Base-by-base conservation (phyloP, 371 early-diverging fungal genomes). In the Syncephalastrum monosporum region DNA sequence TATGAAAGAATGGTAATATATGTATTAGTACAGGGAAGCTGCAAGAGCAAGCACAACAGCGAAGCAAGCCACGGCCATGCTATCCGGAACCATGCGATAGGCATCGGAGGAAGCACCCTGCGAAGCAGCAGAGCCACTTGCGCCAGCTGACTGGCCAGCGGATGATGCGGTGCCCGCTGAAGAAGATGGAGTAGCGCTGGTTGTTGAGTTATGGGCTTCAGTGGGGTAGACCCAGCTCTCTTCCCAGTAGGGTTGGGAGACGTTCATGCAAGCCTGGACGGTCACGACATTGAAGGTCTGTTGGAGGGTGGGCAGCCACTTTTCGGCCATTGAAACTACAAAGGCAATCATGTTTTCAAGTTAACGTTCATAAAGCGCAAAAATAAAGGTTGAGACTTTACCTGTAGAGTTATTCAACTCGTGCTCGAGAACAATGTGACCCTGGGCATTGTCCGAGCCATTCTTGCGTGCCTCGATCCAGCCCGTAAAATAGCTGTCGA, bases 181-280 rank as follows among this genome's bases (percentile, higher is more conserved):
- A 16, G 63, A 13, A 17, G 53, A 6, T 41, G 24, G 19, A 42
- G 50, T 16, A 15, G 15, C 17, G 33, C 53, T 17, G 5, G 60
- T 41, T 7, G 57, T 55, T 25, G 49, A 45, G 48, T 64, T 65
- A 12, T 33, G 38, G 17, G 65, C 48, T 24, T 62, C 65, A 17
- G 65, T 67, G 5, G 76, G 69, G 54, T 79, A 79, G 10, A 64
- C 60, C 53, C 67, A 75, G 50, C 25, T 57, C 3, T 53, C 55
- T 56, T 81, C 81, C 76, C 76, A 74, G 44, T 81, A 81, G 42
- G 81, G 78, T 16, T 72, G 71, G 33, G 76, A 63, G 38, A 78
- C 68, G 47, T 81, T 78, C 65, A 76, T 66, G 54, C 82, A 81
- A 60, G 68, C 61, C 25, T 79, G 70, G 16, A 73, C 68, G 12